Percentiles rank a stretch among this genome's conserved stretches.
phyloP scores from a whole-genome alignment of 2,329 filamentous ascomycete genomes.

The Verticillium klebahnii region DNA sequence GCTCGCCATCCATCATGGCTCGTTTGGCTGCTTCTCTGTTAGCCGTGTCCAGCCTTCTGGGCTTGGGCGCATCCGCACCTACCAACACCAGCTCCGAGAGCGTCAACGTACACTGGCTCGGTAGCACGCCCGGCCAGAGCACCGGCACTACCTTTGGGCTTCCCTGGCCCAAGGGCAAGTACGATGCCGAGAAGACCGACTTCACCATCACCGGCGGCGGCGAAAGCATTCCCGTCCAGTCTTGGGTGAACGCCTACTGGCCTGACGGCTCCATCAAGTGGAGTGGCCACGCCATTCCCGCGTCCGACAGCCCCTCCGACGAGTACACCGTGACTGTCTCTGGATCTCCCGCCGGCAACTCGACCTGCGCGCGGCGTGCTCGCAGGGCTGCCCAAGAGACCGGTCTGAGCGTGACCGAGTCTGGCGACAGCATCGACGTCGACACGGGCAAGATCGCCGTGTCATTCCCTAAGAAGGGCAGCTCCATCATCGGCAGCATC shows the following conservation, averaged over 20 bases:
- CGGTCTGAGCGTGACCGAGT: constrained; percentile 12
- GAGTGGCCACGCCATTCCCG: constrained; percentile 52
- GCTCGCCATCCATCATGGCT: constrained; percentile 5
- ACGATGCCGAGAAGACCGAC: constrained; percentile 27
- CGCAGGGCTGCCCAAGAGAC: constrained; percentile 13
- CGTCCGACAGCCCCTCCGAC: constrained; percentile 30
- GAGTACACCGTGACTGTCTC: constrained; percentile 32
- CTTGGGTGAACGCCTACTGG: constrained; percentile 57
- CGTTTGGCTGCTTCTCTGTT: constrained; percentile 6
- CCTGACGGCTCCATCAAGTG: constrained; percentile 57
- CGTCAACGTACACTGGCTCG: constrained; percentile 32
- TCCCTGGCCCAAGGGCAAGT: constrained; percentile 36
- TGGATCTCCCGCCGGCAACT: constrained; percentile 21
- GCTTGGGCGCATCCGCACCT: constrained; percentile 3
- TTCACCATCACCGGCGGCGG: constrained; percentile 25
- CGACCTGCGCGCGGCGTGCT: constrained; percentile 14
- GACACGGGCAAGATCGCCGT: constrained; percentile 39
- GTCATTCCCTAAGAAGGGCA: constrained; percentile 37
- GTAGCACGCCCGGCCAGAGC: constrained; percentile 26
- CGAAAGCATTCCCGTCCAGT: constrained; percentile 28
- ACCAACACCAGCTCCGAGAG: constrained; percentile 7
- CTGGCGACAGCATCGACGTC: constrained; percentile 26
- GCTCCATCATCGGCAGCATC: constrained; percentile 32
- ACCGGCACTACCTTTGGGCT: constrained; percentile 37
- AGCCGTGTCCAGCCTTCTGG: constrained; percentile 10